Percentiles rank a stretch among this genome's conserved stretches.
phyloP scores from a whole-genome alignment of 2,329 filamentous ascomycete species.

The Ascomycota sp. region DNA sequence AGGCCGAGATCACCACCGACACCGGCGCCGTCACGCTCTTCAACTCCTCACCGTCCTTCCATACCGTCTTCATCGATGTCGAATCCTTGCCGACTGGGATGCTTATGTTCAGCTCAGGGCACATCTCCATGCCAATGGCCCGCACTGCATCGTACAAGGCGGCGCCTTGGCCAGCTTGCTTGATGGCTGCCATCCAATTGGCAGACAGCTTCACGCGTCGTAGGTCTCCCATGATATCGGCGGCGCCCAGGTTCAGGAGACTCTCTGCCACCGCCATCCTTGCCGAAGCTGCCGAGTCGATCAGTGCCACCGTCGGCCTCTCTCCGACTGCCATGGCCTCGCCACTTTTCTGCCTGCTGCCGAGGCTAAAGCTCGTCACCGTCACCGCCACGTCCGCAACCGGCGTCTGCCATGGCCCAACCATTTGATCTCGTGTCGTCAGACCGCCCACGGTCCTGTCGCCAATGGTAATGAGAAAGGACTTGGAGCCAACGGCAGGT shows the following conservation, averaged over 20 bases:
- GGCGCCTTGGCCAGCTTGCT: constrained; percentile 78
- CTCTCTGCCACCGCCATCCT: constrained; percentile 93
- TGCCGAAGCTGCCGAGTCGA: constrained; percentile 75
- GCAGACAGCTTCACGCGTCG: constrained; percentile 72
- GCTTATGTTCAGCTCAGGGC: constrained; percentile 71
- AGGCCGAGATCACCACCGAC: constrained; percentile 79
- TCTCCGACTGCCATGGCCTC: constrained; percentile 98
- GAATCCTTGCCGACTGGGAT: constrained; percentile 98
- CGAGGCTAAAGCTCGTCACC: constrained; percentile 51
- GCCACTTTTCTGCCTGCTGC: constrained; percentile 50
- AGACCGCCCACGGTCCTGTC: constrained; percentile 83
- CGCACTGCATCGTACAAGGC: constrained; percentile 85
- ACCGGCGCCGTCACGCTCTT: constrained; percentile 86
- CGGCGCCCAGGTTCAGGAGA: constrained; percentile 80
- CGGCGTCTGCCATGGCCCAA: constrained; percentile 87
- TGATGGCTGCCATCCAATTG: constrained; percentile 98
- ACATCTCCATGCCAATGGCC: constrained; percentile 82
- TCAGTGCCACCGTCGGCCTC: constrained; percentile 71
- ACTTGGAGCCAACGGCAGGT: constrained; percentile 88
- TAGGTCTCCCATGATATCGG: constrained; percentile 47
- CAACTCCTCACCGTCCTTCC: constrained; percentile 50
- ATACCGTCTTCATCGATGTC: constrained; percentile 96
- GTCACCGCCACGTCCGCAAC: constrained; percentile 91
- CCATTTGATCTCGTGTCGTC: constrained; percentile 80
- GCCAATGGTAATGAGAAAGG: constrained; percentile 90